Evolutionary conservation across 2,329 filamentous ascomycete genomes (phyloP).

Genomic region (Thyridium curvatum): DNA sequence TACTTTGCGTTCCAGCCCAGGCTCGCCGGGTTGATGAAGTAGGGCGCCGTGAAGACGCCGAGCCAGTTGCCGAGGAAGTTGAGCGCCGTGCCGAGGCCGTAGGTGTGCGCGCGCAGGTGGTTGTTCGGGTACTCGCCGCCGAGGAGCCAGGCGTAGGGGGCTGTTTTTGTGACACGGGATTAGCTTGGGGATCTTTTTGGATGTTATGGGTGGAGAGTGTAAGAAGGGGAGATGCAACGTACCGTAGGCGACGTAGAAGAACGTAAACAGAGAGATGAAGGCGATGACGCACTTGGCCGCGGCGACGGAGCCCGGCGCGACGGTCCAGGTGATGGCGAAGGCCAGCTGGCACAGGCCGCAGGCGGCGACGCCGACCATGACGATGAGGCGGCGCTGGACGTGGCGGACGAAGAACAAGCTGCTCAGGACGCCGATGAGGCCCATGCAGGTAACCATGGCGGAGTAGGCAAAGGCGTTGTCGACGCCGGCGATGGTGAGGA

Average conservation of each 20-base stretch:
- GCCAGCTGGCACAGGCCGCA: slow-evolving; percentile 24
- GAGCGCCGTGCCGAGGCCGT: slow-evolving; percentile 27
- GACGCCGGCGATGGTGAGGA: slow-evolving; percentile 23
- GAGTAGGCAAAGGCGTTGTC: slow-evolving; percentile 23
- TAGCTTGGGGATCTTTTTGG: too few species aligned
- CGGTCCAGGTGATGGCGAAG: slow-evolving; percentile 22
- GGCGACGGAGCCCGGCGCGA: slow-evolving; percentile 12
- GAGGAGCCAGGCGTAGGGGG: slow-evolving; percentile 30
- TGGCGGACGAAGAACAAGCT: slow-evolving; percentile 20
- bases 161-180: slow-evolving; percentile 3
- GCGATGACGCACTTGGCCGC: slow-evolving; percentile 21
- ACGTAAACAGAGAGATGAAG: slow-evolving; percentile 22
- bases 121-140: slow-evolving; percentile 32
- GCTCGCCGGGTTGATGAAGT: slow-evolving; percentile 33
- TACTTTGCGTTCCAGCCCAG: slow-evolving; percentile 28
- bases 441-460: slow-evolving; percentile 25
- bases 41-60: slow-evolving; percentile 30
- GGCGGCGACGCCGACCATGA: slow-evolving; percentile 20
- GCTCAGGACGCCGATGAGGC: slow-evolving; percentile 21
- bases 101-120: slow-evolving; percentile 29
- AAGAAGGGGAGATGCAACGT: slow-evolving; percentile 1
- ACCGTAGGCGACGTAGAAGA: slow-evolving; percentile 26
- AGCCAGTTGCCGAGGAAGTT: slow-evolving; percentile 33
- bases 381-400: slow-evolving; percentile 21
- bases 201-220: too few species aligned